These are phyloP conservation scores for Penicillium sp. DNA, from an alignment of 2,329 filamentous ascomycete genomes.

Conservation along the genomic window DNA sequence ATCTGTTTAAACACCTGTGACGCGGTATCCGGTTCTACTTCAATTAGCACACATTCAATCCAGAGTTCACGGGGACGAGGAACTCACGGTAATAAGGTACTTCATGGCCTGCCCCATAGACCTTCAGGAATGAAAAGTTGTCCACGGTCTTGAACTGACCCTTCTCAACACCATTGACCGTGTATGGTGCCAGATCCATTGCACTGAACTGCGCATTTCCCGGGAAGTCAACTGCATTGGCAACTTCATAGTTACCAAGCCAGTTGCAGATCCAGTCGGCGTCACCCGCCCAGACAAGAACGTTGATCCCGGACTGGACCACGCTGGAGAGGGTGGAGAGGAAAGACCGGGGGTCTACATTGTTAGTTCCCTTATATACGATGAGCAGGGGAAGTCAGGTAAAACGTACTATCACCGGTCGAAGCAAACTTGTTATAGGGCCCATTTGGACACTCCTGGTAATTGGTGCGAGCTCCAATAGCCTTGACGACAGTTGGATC, in stretches of 20 bases:
- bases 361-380: constrained; percentile 12
- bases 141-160: constrained; percentile 56
- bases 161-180: constrained; percentile 49
- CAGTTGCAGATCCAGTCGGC: constrained; percentile 63
- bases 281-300: constrained; percentile 44
- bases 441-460: constrained; percentile 45
- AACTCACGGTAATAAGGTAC: constrained; percentile 49
- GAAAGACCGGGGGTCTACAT: constrained; percentile 47
- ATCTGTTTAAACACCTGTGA: constrained; percentile 53
- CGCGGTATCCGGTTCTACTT: constrained; percentile 45
- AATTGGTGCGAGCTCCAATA: constrained; percentile 51
- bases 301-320: constrained; percentile 52
- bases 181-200: constrained; percentile 47
- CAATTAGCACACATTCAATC: constrained; percentile 20
- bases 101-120: constrained; percentile 54
- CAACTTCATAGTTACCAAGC: constrained; percentile 53
- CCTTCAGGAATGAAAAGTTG: constrained; percentile 54
- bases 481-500: constrained; percentile 40
- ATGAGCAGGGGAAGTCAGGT: neutral
- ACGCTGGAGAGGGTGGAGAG: constrained; percentile 49
- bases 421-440: constrained; percentile 41
- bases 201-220: constrained; percentile 46
- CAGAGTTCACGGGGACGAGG: constrained; percentile 25
- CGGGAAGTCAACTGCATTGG: constrained; percentile 50
- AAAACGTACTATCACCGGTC: constrained; percentile 45